Base-by-base conservation (phyloP, 1,284 basidiomycete species). In the Ganoderma resinaceum region DNA sequence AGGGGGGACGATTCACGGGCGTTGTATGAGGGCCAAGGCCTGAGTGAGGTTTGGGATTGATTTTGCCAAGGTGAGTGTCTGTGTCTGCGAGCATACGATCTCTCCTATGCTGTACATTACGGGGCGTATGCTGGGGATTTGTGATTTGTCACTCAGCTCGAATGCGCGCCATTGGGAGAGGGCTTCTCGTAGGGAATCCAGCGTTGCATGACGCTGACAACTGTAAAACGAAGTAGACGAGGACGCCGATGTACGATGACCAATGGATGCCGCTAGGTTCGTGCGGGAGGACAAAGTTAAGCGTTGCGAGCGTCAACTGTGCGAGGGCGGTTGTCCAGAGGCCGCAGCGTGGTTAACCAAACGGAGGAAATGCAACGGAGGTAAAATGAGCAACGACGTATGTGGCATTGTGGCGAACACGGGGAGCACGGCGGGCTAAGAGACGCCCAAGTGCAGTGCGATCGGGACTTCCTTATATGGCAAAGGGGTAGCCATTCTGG, bases 1-100 rank as follows among this genome's bases (percentile, higher is more conserved):
- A 83, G 88, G 70, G 87, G 85, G 2, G 90, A 91, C 71, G 90
- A 91, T 75, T 86, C 82, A 73, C 76, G 85, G 71, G 88, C 89
- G 67, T 75, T 91, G 60, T 70, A 73, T 73, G 63, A 70, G 12
- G 11, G 64, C 23, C n/a, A 70, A 20, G 12, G 64, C 26, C 18
- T 2, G 6, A 31, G 52, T 20, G 26, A 31, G 16, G 1, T 14
- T 18, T 12, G 46, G 11, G 46, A 49, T 49, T 26, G 29, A 18
- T 55, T 55, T 14, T 9, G 52, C 23, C 26, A 18, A 61, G 37
- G 57, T 65, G 59, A 61, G 58, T 61, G 57, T 46, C 14, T 38
- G 59, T 11, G 59, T 40, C 37, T 38, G 37, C 37, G 37, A 38
- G 49, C 40, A 40, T 46, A 23, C 20, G 57, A 58, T 58, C 55